Evolutionary conservation across 129 eudicot genomes (phyloP), one percentile per base, ranked within the genome.

Genomic region (Ambrosia trifida): DNA sequence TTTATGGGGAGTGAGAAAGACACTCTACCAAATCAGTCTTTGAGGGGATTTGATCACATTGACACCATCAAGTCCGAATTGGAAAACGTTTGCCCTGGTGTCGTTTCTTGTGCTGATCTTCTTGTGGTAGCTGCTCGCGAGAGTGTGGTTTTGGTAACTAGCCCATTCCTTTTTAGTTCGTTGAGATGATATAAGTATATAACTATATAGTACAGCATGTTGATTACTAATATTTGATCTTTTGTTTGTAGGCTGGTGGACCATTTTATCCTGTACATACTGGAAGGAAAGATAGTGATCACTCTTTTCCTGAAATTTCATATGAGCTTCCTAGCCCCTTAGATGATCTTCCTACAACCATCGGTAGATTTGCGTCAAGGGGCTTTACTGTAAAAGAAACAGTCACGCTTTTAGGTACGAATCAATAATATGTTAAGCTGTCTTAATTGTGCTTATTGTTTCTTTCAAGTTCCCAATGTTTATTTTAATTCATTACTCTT

Each of bases 101-200:
- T 78, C 3, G 96, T 86, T 75, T 89, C 93, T 14, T 89, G 96
- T 64, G 93, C 91, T 69, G 89, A 91, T 85, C 76, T 85, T 80
- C 74, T 90, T 69, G 91, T 82, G 56, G 61, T 90, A 47, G 89
- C 92, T 52, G 95, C 97, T 51, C 80, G 95, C 33, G 97, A 91
- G 73, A 82, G 88, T 63, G 90, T 86, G 16, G 62, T 84, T 54
- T 76, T 88, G 86, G 92, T 88, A 72, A 52, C 57, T 62, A 36
- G 31, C 57, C 11, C 16, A 28, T 36, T 51, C 33, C 45, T 16
- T 45, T 68, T 73, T 12, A 1, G 32, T n/a, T n/a, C n/a, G n/a
- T n/a, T n/a, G n/a, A n/a, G n/a, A n/a, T n/a, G n/a, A n/a, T n/a
- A n/a, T n/a, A n/a, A n/a, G n/a, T n/a, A n/a, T n/a, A n/a, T n/a